A percentile compares a stretch with the other conserved stretches of the same genome.
Conservation (phyloP, 805 yeast genomes). For the Kuraishia hungarica region DNA sequence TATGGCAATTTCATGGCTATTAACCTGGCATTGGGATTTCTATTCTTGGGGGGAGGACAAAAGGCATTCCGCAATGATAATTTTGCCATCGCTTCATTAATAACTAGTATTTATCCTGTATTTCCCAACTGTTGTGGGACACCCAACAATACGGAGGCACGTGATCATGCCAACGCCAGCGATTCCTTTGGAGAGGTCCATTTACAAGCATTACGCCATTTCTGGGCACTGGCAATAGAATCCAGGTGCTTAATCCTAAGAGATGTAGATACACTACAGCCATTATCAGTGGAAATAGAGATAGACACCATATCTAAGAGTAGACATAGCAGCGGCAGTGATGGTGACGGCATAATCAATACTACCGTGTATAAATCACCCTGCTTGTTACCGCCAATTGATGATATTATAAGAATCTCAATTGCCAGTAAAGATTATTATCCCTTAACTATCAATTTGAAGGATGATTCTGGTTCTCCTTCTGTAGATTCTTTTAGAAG, state of each 20-base stretch:
- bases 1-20: slow-evolving; percentile 73
- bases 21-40: slow-evolving; percentile 77
- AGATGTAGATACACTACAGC: slow-evolving; percentile 53
- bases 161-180: slow-evolving; percentile 1
- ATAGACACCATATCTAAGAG: slow-evolving; percentile 13
- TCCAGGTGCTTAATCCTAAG: slow-evolving; percentile 74
- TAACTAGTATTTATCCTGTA: slow-evolving; percentile 73
- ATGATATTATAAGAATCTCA: slow-evolving; percentile 36
- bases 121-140: slow-evolving; percentile 37
- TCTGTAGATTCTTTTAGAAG: slow-evolving; percentile 26
- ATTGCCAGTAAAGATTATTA: slow-evolving; percentile 42
- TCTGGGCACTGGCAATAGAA: slow-evolving; percentile 83
- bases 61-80: slow-evolving; percentile 60
- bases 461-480: slow-evolving; percentile 23
- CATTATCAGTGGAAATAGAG: slow-evolving; percentile 37
- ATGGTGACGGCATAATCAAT: not conserved
- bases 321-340: not conserved
- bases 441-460: slow-evolving; percentile 38
- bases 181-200: slow-evolving; percentile 44
- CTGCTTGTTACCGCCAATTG: slow-evolving; percentile 55
- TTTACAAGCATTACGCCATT: slow-evolving; percentile 78
- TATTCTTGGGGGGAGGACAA: slow-evolving; percentile 90
- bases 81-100: slow-evolving; percentile 58
- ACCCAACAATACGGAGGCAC: not conserved
- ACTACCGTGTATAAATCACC: slow-evolving; percentile 28